Evolutionary conservation across 1,139 yeast genomes (phyloP), one percentile per base, ranked within the genome.

Genomic region (Candida sp.): DNA sequence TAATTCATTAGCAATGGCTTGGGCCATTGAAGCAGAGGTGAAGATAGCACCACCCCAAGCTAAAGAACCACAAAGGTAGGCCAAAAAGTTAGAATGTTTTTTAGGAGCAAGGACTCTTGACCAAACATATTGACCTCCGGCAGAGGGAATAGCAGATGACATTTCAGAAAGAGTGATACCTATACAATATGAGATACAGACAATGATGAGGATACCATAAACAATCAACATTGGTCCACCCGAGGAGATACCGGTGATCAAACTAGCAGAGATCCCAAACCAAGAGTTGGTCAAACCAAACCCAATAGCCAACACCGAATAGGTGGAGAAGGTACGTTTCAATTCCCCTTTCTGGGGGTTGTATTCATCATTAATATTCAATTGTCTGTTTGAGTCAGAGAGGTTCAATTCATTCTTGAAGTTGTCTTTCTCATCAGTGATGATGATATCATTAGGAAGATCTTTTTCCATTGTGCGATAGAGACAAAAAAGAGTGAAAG

Each of bases 161-260:
- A 80, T 62, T 49, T 80, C 84, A 12, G 80, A 66, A 48, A 69
- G 60, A 4, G 71, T 65, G 19, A 67, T 58, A 21, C 71, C 77
- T 45, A 72, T 61, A 53, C 70, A 64, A 49, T 61, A 62, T 2
- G 76, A 70, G 32, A 71, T 57, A 45, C 62, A 62, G 0, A 88
- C 81, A 45, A 84, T 73, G 51, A 84, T 82, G 25, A 83, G 64
- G 51, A 82, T 82, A 54, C 89, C 89, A 54, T 82, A 83, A 12
- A 82, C 78, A 49, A 82, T 78, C 65, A 81, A 63, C 68, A 82
- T 65, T 8, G 89, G 87, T 27, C 89, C 89, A 50, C 87, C 87
- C 23, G 85, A 78, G 45, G 73, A 67, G 45, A 82, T 80, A 55
- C 85, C 84, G 21, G 85, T 78, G 45, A 81, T 71, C 59, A 82